Evolutionary conservation across 768 basidiomycete genomes (phyloP).

Genomic region (Xanthoconium stramineum): DNA sequence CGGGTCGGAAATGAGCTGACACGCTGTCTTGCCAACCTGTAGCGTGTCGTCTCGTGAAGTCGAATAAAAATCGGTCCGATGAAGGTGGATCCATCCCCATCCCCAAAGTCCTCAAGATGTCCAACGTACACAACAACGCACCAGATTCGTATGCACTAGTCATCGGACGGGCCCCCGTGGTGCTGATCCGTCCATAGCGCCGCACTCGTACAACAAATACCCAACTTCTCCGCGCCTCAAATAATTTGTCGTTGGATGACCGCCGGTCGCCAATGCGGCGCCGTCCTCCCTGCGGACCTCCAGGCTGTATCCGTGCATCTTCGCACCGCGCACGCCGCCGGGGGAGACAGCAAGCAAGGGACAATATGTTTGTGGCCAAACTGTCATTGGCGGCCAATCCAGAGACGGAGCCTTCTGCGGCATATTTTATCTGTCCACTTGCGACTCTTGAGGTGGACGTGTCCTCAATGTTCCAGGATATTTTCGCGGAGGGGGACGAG

Average conservation of each 20-base stretch:
- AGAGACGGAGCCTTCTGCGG: background rate
- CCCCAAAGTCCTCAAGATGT: too few species aligned
- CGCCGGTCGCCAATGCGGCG: background rate
- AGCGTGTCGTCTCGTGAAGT: too few species aligned
- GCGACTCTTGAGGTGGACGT: slow-evolving; percentile 3
- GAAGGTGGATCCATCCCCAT: too few species aligned
- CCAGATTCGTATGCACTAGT: too few species aligned
- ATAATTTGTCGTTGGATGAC: background rate
- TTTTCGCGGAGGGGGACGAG: background rate
- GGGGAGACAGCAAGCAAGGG: background rate
- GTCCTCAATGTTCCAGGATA: background rate
- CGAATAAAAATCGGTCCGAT: too few species aligned
- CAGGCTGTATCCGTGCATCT: background rate
- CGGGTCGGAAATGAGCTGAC: too few species aligned
- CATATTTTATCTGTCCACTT: slow-evolving; percentile 1
- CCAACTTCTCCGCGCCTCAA: background rate
- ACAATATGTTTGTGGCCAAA: background rate
- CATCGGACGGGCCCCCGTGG: background rate
- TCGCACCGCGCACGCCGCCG: background rate
- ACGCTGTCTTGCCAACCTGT: too few species aligned
- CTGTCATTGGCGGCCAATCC: background rate
- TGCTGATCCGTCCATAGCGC: background rate
- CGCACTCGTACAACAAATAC: background rate
- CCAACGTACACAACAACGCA: too few species aligned
- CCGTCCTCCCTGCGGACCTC: background rate